A percentile compares a stretch with the other conserved stretches of the same genome.
These are phyloP conservation scores for Irpex lacteus DNA, from an alignment of 1,284 basidiomycete genomes.

Conservation along the genomic window DNA sequence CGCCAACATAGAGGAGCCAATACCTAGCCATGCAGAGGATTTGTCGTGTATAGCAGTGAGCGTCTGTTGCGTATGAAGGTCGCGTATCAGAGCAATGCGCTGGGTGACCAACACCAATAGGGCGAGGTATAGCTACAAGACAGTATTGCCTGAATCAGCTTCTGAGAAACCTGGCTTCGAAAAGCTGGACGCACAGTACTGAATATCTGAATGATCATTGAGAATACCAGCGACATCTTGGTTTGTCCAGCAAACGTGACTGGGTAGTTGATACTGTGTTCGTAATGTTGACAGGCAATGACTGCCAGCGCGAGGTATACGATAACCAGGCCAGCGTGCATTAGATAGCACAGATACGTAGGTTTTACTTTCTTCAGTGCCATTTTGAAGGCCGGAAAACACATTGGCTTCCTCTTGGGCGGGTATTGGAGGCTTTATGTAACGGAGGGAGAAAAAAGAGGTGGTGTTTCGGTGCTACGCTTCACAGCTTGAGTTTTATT, in stretches of 20 bases:
- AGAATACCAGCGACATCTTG: background rate
- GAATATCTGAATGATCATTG: background rate
- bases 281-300: slow-evolving; percentile 1
- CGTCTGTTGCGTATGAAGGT: background rate
- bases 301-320: background rate
- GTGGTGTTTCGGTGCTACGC: too few relatives aligned
- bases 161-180: background rate
- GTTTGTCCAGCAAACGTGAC: background rate
- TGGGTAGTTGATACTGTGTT: background rate
- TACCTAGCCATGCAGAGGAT: background rate
- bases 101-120: background rate
- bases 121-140: background rate
- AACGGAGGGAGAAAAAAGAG: too few relatives aligned
- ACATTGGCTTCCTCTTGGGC: too few relatives aligned
- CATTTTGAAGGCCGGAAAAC: too few relatives aligned
- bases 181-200: background rate
- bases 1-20: background rate
- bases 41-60: background rate
- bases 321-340: background rate
- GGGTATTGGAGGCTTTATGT: too few relatives aligned
- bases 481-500: too few relatives aligned
- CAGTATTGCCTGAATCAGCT: background rate
- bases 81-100: background rate
- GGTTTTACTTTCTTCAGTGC: too few relatives aligned
- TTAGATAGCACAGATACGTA: background rate